These are phyloP conservation scores for Streptanthus diversifolius DNA, from an alignment of 345 rosid genomes.

Conservation along the genomic window DNA sequence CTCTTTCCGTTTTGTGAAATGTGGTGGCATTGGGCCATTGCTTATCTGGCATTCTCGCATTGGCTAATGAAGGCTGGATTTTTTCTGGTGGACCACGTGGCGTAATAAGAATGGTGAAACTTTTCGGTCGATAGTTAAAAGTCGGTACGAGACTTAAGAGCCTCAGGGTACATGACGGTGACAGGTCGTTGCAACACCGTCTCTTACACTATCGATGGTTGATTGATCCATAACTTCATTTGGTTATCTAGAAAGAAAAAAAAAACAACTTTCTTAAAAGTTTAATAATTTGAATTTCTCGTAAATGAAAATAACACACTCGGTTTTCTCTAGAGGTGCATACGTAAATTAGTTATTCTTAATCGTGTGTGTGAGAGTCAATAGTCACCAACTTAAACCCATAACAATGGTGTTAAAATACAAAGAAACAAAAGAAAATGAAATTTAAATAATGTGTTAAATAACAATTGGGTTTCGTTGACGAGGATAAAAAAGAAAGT, in stretches of 20 bases:
- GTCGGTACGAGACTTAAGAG: constrained; percentile 32
- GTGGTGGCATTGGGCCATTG: constrained; percentile 17
- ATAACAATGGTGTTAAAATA: not conserved
- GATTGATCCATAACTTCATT: not conserved
- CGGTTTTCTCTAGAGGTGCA: not conserved
- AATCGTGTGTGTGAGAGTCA: constrained; percentile 12
- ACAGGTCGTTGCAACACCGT: constrained; percentile 33
- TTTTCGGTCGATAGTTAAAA: constrained; percentile 32
- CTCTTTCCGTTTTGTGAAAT: not conserved
- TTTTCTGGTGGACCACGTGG: constrained; percentile 9
- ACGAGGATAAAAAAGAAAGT: constrained; percentile 20
- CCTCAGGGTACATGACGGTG: constrained; percentile 27
- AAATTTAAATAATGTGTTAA: not conserved
- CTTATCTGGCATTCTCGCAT: constrained; percentile 10
- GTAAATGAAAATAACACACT: not conserved
- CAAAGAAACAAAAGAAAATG: not conserved
- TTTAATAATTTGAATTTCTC: not conserved
- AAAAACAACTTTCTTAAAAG: not conserved
- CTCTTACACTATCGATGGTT: constrained; percentile 1
- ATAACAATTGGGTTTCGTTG: constrained; percentile 16
- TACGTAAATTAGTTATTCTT: not conserved
- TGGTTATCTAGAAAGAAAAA: not conserved
- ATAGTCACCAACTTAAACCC: constrained; percentile 15
- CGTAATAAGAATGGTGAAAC: not conserved
- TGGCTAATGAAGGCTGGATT: constrained; percentile 17